Base-by-base conservation (phyloP, 306 rosid genomes). In the Castanea sativa region DNA sequence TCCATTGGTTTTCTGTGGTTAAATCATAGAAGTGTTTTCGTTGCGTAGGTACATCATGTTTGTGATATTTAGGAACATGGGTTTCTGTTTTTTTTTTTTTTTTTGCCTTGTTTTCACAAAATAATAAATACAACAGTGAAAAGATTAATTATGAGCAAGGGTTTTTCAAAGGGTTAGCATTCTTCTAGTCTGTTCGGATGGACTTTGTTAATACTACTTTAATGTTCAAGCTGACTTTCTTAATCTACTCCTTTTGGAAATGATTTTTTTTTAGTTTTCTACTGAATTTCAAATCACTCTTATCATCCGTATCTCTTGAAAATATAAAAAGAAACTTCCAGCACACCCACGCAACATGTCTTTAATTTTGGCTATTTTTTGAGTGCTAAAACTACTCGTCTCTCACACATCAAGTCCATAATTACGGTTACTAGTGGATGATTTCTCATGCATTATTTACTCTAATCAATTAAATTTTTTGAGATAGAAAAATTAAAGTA, bases 41-140 rank as follows among this genome's bases (percentile, higher is more conserved):
- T 38, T 73, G 8, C 27, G 68, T 74, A n/a, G 11, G 45, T 8
- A 41, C 11, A 8, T 41, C 73, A 13, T 67, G 18, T 38, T 49
- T 71, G 27, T 56, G 71, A 53, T 70, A 74, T 75, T 72, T 49
- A 21, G 53, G 63, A 76, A 55, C 19, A 76, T n/a, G 69, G 73
- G 74, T 19, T 69, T 41, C 27, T 9, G 32, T 38, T 75, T 49
- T 49, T 3, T 0, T 52, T 73, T 67, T 0, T 41, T 0, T 52
- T 73, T 67, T 0, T 41, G 69, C 38, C 12, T 60, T 76, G 69
- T 70, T 76, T 82, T 63, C 55, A 38, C 73, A 76, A 70, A 57
- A 56, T 69, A 69, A 71, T 76, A 20, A 55, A 60, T 53, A 56
- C 14, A 49, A 58, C 73, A 19, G 61, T 25, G 43, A 69, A 52